Evolutionary conservation across 2,329 filamentous ascomycete genomes (phyloP), one percentile per base, ranked within the genome.

Genomic region (Xylaria arbuscula): DNA sequence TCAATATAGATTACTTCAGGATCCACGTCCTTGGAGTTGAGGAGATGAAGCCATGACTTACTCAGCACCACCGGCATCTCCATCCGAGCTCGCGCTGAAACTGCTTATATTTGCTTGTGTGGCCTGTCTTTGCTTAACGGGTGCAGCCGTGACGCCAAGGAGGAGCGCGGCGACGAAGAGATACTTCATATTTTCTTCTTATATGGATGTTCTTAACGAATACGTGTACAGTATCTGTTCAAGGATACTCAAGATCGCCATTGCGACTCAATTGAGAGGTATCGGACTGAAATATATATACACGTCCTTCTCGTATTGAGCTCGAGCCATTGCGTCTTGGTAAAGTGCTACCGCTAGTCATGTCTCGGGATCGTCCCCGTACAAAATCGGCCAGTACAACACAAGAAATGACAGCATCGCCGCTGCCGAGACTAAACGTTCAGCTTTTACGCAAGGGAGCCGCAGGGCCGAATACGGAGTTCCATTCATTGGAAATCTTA

Each of bases 1-100:
- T 24, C 13, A 15, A 13, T 7, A 8, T 36, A 17, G 32, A 17
- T 9, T 19, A 19, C 11, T 42, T 28, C 32, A 32, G 19, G 7
- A 32, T 19, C 34, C 2, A n/a, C 13, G 1, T 34, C 9, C 15
- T 38, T 11, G 1, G 22, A 22, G 13, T 38, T 11, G 15, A 38
- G 28, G 9, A n/a, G n/a, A n/a, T n/a, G n/a, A 15, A 17, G 17
- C 15, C 15, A 34, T 45, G 7, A 66, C 74, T 75, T 69, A 76
- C 74, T 53, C 66, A 6, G 75, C 74, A 32, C 73, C 74, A n/a
- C 48, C 40, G 19, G 68, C 70, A n/a, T 71, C 45, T 0, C 65
- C 57, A 9, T 60, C 13, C 4, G 73, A 73, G 58, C 67, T 70
- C 6, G 75, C 74, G 51, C 53, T 70, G 68, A 76, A 76, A 11